A percentile compares a stretch with the other conserved stretches of the same genome.
Evolutionary conservation across 495 filamentous ascomycete genomes (phyloP).

Genomic region (Ramalina intermedia): DNA sequence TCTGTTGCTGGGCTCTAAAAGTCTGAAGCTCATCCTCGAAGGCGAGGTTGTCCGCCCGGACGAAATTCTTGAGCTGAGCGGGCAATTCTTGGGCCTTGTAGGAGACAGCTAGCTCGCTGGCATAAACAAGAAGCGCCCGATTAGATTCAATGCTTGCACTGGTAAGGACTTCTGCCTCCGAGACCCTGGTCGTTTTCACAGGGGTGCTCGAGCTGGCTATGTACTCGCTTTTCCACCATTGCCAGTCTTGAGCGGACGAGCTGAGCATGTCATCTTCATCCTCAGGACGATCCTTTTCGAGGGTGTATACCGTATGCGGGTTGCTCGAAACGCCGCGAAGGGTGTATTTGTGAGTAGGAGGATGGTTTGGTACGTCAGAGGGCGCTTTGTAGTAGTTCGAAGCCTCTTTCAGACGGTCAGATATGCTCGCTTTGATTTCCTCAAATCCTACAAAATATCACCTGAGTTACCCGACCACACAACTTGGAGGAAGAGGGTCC

Average conservation of each 20-base stretch:
- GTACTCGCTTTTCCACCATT: slow-evolving; percentile 44
- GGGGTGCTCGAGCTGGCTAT: slow-evolving; percentile 31
- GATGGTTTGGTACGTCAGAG: slow-evolving; percentile 29
- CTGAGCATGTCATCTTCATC: slow-evolving; percentile 10
- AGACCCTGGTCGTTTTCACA: slow-evolving; percentile 22
- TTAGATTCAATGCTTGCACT: slow-evolving; percentile 37
- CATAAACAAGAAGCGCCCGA: slow-evolving; percentile 36
- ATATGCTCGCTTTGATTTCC: slow-evolving; percentile 32
- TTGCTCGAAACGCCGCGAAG: slow-evolving; percentile 37
- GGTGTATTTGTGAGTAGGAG: slow-evolving; percentile 32
- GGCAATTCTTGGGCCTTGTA: slow-evolving; percentile 22
- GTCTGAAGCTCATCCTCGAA: slow-evolving; percentile 31
- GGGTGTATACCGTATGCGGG: slow-evolving; percentile 37
- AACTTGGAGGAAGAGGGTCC: background rate
- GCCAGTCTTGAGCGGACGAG: slow-evolving; percentile 20
- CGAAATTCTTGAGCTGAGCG: slow-evolving; percentile 31
- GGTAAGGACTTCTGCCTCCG: slow-evolving; percentile 35
- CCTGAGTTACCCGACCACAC: background rate
- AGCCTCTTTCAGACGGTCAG: slow-evolving; percentile 30
- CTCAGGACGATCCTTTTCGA: slow-evolving; percentile 15
- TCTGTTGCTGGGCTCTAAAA: background rate
- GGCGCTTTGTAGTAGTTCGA: slow-evolving; percentile 40
- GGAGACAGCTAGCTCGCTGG: slow-evolving; percentile 30
- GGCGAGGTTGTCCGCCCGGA: slow-evolving; percentile 31
- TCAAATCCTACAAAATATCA: slow-evolving; percentile 31